Conservation (phyloP, 1,139 yeast genomes). For the Pichia sp. region DNA sequence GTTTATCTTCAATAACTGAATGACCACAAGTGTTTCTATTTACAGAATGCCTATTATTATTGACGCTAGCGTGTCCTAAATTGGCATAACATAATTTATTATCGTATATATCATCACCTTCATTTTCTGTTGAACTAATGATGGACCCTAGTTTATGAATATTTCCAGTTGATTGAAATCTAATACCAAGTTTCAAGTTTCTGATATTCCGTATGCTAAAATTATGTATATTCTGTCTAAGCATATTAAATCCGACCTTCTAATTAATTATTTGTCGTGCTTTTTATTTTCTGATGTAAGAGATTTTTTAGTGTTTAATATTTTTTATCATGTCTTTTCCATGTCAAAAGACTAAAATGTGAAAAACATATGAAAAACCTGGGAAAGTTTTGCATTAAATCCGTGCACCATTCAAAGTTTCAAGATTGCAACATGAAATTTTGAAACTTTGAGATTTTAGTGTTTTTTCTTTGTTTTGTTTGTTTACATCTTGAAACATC, state of each 20-base stretch:
- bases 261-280: no score
- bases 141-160: not conserved
- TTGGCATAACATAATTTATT: not conserved
- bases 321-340: no score
- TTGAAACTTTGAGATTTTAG: not conserved
- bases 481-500: not conserved
- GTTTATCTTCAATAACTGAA: slow-evolving; percentile 19
- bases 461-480: not conserved
- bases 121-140: not conserved
- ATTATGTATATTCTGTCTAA: not conserved
- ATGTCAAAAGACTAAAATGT: no score
- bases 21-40: not conserved
- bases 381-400: not conserved
- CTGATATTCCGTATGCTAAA: not conserved
- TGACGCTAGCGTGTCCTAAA: not conserved
- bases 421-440: not conserved
- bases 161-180: not conserved
- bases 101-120: not conserved
- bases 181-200: not conserved
- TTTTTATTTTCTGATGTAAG: no score
- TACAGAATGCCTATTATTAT: not conserved
- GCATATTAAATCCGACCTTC: not conserved
- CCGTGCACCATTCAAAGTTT: not conserved
- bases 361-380: not conserved
- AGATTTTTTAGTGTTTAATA: no score